Conservation (phyloP, 2,329 filamentous ascomycete genomes). For the Aschersonia sp. region DNA sequence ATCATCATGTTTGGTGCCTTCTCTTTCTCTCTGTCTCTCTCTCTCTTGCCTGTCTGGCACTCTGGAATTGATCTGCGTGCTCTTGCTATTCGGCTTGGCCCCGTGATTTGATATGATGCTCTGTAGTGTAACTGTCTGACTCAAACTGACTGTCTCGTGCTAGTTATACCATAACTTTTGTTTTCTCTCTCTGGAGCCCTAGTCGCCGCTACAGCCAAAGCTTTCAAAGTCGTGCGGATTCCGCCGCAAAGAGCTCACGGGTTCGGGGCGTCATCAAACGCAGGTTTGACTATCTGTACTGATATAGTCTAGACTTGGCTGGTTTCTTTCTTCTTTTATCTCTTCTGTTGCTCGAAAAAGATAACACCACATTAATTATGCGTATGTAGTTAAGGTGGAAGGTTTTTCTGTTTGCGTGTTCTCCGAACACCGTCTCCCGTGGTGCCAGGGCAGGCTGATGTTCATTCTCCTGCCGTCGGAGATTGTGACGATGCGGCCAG, state of each 20-base stretch:
- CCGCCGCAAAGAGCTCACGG: conserved; percentile 15
- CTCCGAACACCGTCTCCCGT: neutral
- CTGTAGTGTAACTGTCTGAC: conserved; percentile 13
- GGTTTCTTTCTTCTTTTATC: neutral
- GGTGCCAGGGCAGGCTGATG: neutral
- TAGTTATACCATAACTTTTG: conserved; percentile 52
- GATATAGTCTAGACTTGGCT: neutral
- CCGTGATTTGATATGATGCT: conserved; percentile 7
- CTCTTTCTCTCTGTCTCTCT: neutral
- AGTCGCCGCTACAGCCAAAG: conserved; percentile 38
- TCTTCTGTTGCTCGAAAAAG: neutral
- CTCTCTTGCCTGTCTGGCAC: no score
- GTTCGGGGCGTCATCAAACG: neutral
- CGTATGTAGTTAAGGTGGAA: neutral
- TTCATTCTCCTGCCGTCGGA: neutral
- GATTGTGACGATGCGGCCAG: neutral
- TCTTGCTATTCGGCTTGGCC: conserved; percentile 60
- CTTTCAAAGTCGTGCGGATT: conserved; percentile 23
- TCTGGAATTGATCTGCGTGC: conserved; percentile 9
- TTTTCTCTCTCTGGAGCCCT: conserved; percentile 26
- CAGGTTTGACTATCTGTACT: neutral
- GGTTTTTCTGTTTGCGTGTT: neutral
- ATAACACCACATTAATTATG: neutral
- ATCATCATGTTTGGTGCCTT: conserved; percentile 26
- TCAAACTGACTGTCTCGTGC: conserved; percentile 26